Evolutionary conservation across 2,329 filamentous ascomycete genomes (phyloP), one percentile per base, ranked within the genome.

Genomic region (Ascochyta clinopodiicola): DNA sequence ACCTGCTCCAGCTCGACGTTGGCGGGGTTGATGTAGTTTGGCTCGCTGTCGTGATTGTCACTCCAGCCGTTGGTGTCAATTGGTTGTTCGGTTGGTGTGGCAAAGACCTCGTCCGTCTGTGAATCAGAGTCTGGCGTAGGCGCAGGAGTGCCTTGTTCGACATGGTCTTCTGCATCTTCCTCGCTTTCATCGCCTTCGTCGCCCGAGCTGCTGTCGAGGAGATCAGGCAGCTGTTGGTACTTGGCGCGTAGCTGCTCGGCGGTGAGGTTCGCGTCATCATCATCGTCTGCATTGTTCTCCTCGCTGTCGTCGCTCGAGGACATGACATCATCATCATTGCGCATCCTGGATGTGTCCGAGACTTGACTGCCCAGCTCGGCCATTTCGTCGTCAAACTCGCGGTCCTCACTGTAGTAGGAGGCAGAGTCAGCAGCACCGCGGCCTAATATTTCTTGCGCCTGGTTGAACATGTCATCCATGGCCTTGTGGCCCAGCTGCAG

Each of bases 381-480:
- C 12, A 76, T 78, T 31, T 76, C 75, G 29, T 77, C 78, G 3
- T 75, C 72, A 15, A 69, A 69, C n/a, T 73, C 74, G 17, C 68
- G 68, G 32, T 77, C 73, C 68, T 78, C 70, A 60, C 74, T 76
- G 21, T 73, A 68, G 12, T 75, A 73, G 12, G 72, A 70, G 10
- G 74, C 79, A 1, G 70, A 72, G 44, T 73, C 74, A 7, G 69
- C 63, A 31, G 62, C 62, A 15, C 69, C 70, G 7, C 72, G 67
- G 6, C 70, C 73, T 3, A 75, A 59, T 36, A 73, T 75, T 54
- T 73, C 39, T 58, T 89, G 88, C 0, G 88, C 90, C 52, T 88
- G 81, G 58, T 88, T 89, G 66, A 90, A 88, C 65, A 86, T 90
- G 77, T 88, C 86, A 66, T 88, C 91, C 67, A 90, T 82, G 44